Conservation (phyloP, 2,329 filamentous ascomycete genomes). For the Phaeosphaeria sp. region DNA sequence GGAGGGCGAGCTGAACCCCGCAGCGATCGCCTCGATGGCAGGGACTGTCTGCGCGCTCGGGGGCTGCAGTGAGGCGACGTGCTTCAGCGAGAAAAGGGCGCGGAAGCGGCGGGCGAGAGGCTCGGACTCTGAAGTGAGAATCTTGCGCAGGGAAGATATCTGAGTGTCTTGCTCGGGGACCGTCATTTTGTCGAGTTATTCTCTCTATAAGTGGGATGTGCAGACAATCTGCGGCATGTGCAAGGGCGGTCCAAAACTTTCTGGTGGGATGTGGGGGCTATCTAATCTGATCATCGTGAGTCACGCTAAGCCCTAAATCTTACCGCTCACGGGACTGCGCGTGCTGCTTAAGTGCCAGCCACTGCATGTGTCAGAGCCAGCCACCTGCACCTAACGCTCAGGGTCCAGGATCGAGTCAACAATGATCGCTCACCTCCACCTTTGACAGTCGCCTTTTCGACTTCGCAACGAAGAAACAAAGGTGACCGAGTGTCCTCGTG, state of each 20-base stretch:
- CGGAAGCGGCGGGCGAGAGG: constrained; percentile 90
- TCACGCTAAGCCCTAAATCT: constrained; percentile 7
- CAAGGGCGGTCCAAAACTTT: constrained; percentile 26
- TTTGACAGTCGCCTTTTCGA: constrained; percentile 15
- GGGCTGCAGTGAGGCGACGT: constrained; percentile 75
- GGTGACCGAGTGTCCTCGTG: constrained; percentile 10
- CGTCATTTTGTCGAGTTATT: constrained; percentile 29
- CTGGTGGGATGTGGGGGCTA: constrained; percentile 34
- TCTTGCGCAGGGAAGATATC: constrained; percentile 72
- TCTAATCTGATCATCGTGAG: constrained; percentile 33
- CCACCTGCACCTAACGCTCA: constrained; percentile 9
- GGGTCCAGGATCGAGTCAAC: constrained; percentile 18
- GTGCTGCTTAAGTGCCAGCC: constrained; percentile 3
- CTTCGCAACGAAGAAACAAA: constrained; percentile 18
- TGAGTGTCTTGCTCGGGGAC: constrained; percentile 50
- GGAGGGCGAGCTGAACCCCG: constrained; percentile 82
- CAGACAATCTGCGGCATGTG: not conserved
- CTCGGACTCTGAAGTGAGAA: constrained; percentile 79
- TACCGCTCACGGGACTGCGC: not conserved
- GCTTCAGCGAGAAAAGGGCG: constrained; percentile 96
- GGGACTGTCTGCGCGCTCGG: constrained; percentile 65
- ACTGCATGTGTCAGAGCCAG: constrained; percentile 14
- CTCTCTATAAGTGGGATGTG: not conserved
- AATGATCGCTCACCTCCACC: constrained; percentile 24
- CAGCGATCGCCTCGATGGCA: constrained; percentile 82